Evolutionary conservation across 108 stramenopile genomes (phyloP), one percentile per base, ranked within the genome.

Genomic region (Pseudonitzschia pungens): DNA sequence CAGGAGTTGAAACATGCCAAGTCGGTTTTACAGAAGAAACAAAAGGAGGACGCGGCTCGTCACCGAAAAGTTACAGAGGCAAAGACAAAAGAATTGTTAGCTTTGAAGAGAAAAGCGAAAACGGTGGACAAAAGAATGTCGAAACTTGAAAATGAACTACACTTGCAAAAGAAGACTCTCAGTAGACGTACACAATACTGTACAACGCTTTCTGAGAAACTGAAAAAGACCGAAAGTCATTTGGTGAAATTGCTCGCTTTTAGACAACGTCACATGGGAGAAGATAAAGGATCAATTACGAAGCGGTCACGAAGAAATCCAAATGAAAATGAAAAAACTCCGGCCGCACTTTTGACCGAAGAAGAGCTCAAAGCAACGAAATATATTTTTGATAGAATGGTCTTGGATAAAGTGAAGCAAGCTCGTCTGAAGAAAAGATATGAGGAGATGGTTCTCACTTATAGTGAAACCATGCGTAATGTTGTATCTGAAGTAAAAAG

Each of bases 141-240:
- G 15, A 87, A 91, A 65, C 79, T 92, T 72, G 82, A 95, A 71
- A 79, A 56, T 14, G 91, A 95, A 72, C 70, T 87, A 33, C 74
- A 81, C 26, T 83, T 87, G 63, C 86, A 91, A 71, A 88, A 85
- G 59, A 77, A 53, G 16, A 88, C 87, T 28, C 81, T 92, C 24
- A 87, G 91, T 28, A 82, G 87, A 22, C 76, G 90, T 21, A 87
- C 83, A 65, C 53, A 71, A 15, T 88, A 87, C 55, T 82, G 80
- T 43, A 68, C 79, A 11, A 91, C 92, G 56, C 77, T 92, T 12
- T 78, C 86, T 7, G 80, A 81, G 24, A 95, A 95, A 73, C 74
- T 95, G 54, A 90, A 95, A 68, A 81, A 91, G 70, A 95, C 94
- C 1, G 90, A 92, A 58, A 29, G 76, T 27, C 92, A 92, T 73